phyloP scores from a whole-genome alignment of 176 grass and related monocot genomes.

The Oryza coarctata region DNA sequence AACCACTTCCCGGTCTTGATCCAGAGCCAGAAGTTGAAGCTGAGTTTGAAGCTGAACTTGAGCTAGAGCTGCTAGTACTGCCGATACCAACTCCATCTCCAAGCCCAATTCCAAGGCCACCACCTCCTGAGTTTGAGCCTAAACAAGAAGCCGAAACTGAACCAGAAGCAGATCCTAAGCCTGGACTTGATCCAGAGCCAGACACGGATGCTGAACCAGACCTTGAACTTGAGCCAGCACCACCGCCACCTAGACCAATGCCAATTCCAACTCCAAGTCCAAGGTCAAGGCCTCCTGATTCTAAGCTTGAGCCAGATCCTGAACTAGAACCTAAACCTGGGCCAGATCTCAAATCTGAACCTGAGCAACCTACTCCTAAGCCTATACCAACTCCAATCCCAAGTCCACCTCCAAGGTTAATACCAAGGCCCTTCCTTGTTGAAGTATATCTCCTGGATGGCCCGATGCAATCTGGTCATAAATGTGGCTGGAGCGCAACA shows the following conservation, averaged over 20 bases:
- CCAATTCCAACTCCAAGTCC: conserved; percentile 50
- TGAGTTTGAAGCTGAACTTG: background rate
- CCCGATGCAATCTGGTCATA: too few species aligned
- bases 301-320: conserved; percentile 35
- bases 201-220: background rate
- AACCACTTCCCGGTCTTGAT: background rate
- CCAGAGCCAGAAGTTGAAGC: background rate
- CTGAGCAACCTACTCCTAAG: conserved; percentile 29
- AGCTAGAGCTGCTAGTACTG: background rate
- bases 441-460: too few species aligned
- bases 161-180: conserved; percentile 22
- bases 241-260: conserved; percentile 36
- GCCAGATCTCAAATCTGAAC: conserved; percentile 3
- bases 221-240: conserved; percentile 10
- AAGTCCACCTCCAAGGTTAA: conserved; percentile 48
- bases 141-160: conserved; percentile 25
- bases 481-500: too few species aligned
- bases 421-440: conserved; percentile 68
- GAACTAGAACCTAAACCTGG: background rate
- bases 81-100: conserved; percentile 7
- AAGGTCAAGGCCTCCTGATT: conserved; percentile 38
- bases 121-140: background rate
- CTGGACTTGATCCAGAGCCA: background rate
- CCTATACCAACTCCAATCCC: conserved; percentile 51
- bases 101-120: background rate